phyloP scores from a whole-genome alignment of 2,329 filamentous ascomycete genomes.

The Dactylellina haptotyla region DNA sequence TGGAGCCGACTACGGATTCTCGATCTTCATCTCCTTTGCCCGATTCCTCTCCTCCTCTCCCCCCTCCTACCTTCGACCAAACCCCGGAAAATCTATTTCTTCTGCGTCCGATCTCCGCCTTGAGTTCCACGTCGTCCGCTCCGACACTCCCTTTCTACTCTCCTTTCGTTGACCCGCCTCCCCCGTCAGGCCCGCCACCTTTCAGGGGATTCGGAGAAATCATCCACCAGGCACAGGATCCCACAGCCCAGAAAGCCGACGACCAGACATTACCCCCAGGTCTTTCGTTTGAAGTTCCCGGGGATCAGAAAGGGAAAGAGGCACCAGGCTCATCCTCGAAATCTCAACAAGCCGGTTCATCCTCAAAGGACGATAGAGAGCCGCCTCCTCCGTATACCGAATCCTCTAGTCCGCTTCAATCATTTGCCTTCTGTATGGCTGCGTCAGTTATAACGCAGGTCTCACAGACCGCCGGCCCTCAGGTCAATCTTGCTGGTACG shows the following conservation, averaged over 20 bases:
- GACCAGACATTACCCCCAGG: slow-evolving; percentile 43
- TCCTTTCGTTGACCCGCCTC: slow-evolving; percentile 50
- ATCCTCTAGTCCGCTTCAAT: slow-evolving; percentile 88
- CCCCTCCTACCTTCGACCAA: slow-evolving; percentile 45
- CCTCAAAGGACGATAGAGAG: slow-evolving; percentile 76
- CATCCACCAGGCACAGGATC: slow-evolving; percentile 53
- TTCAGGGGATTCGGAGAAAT: slow-evolving; percentile 53
- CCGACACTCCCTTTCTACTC: slow-evolving; percentile 51
- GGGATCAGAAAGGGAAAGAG: slow-evolving; percentile 45
- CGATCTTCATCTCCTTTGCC: slow-evolving; percentile 50
- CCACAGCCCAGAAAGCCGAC: slow-evolving; percentile 32
- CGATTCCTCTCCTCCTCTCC: slow-evolving; percentile 38
- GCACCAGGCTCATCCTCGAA: slow-evolving; percentile 40
- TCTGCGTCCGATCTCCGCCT: slow-evolving; percentile 29
- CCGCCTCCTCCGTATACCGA: slow-evolving; percentile 96
- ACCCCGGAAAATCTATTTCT: slow-evolving; percentile 35
- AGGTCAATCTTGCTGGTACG: slow-evolving; percentile 85
- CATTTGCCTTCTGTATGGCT: slow-evolving; percentile 97
- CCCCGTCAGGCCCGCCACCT: slow-evolving; percentile 36
- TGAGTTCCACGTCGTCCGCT: slow-evolving; percentile 45
- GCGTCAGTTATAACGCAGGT: slow-evolving; percentile 99
- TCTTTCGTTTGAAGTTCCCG: slow-evolving; percentile 35
- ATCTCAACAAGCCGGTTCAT: slow-evolving; percentile 48
- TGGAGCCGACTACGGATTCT: slow-evolving; percentile 53
- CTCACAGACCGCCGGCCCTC: slow-evolving; percentile 83